phyloP scores from a whole-genome alignment of 306 rosid species.

The Citrullus amarus region DNA sequence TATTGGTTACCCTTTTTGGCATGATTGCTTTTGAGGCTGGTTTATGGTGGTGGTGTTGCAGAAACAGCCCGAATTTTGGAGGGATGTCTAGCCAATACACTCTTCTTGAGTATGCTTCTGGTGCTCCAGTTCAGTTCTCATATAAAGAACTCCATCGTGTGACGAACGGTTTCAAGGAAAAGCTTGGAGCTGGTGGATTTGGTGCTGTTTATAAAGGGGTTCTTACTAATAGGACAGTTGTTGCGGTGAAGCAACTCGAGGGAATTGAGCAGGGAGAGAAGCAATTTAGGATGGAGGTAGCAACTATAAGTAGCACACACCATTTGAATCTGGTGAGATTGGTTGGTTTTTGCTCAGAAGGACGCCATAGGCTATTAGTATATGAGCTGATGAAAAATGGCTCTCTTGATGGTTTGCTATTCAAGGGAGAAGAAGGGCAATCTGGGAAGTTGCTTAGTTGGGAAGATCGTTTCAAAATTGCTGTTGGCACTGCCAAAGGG shows the following conservation, averaged over 20 bases:
- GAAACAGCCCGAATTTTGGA: conserved; percentile 35
- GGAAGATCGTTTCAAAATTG: conserved; percentile 53
- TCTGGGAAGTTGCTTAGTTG: conserved; percentile 48
- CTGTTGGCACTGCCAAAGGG: conserved; percentile 77
- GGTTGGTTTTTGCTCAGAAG: conserved; percentile 86
- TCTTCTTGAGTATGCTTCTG: conserved; percentile 96
- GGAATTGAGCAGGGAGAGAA: conserved; percentile 86
- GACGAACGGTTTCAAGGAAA: conserved; percentile 77
- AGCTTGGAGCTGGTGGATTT: conserved; percentile 84
- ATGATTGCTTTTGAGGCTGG: conserved; percentile 51
- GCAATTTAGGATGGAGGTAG: conserved; percentile 82
- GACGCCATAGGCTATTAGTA: conserved; percentile 70
- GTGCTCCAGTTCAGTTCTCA: conserved; percentile 78
- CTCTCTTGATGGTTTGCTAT: conserved; percentile 56
- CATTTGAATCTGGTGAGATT: conserved; percentile 81
- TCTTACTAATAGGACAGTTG: conserved; percentile 54
- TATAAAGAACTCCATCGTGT: conserved; percentile 61
- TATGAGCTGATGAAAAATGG: conserved; percentile 82
- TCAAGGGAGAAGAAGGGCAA: conserved; percentile 22
- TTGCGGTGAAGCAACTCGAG: conserved; percentile 81
- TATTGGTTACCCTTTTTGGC: conserved; percentile 42
- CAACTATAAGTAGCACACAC: conserved; percentile 78
- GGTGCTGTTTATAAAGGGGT: conserved; percentile 69
- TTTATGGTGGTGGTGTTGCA: conserved; percentile 73
- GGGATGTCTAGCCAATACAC: conserved; percentile 60